Conservation (phyloP, 768 basidiomycete species). For the Cubamyces sp. region DNA sequence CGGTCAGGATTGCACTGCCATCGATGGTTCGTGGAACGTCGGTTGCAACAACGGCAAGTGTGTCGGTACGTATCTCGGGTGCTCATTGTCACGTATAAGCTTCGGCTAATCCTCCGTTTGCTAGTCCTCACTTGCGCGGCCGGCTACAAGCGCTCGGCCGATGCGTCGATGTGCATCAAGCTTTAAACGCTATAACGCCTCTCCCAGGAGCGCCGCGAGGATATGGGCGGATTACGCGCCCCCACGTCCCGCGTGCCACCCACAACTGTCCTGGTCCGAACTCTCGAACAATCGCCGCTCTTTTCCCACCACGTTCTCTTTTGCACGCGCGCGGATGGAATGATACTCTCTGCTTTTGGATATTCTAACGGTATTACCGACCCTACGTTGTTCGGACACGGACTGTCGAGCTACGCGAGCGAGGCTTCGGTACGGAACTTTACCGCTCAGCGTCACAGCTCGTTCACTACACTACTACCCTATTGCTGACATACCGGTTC, state of each 20-base stretch:
- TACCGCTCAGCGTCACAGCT: slow-evolving; percentile 14
- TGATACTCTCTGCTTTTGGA: neutral
- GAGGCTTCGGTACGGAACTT: slow-evolving; percentile 17
- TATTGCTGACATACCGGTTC: slow-evolving; percentile 15
- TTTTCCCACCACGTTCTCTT: slow-evolving; percentile 24
- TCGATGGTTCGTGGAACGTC: slow-evolving; percentile 68
- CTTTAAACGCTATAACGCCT: slow-evolving; percentile 33
- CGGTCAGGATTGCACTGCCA: slow-evolving; percentile 74
- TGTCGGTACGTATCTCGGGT: slow-evolving; percentile 45
- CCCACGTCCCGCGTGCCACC: neutral
- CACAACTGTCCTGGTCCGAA: slow-evolving; percentile 5
- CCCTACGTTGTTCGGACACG: slow-evolving; percentile 12
- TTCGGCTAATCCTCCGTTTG: slow-evolving; percentile 11
- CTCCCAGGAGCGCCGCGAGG: slow-evolving; percentile 6
- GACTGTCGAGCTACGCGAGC: slow-evolving; percentile 1
- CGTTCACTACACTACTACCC: slow-evolving; percentile 9
- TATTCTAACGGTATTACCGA: slow-evolving; percentile 8
- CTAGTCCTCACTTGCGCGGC: slow-evolving; percentile 55
- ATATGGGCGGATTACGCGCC: neutral
- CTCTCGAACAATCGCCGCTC: slow-evolving; percentile 19
- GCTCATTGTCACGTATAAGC: neutral
- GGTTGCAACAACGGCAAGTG: slow-evolving; percentile 64
- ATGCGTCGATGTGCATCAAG: slow-evolving; percentile 48
- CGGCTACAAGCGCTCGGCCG: slow-evolving; percentile 48
- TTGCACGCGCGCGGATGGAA: neutral